Percentiles rank a stretch among this genome's conserved stretches.
Evolutionary conservation across 208 protist species (phyloP).

Genomic region (Jaenimonas drosophilae): DNA sequence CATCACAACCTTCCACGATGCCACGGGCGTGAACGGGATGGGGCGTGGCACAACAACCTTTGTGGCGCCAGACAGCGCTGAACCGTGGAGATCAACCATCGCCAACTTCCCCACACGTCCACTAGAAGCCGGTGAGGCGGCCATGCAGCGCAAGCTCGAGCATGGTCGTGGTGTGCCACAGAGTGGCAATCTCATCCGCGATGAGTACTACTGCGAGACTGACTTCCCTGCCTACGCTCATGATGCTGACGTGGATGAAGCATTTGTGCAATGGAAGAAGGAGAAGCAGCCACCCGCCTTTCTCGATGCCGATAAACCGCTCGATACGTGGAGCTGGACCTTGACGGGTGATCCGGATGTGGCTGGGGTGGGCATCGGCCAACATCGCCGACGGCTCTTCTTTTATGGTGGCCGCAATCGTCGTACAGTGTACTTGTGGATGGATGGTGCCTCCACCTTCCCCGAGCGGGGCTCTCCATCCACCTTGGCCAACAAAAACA

Average conservation of each 20-base stretch:
- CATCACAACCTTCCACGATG: conserved; percentile 1
- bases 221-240: not conserved
- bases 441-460: too few species aligned
- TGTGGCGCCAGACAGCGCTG: not conserved
- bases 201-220: not conserved
- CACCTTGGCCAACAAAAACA: not conserved
- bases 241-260: not conserved
- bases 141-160: too few species aligned
- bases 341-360: not conserved
- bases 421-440: not conserved
- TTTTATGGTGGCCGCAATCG: not conserved
- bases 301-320: not conserved
- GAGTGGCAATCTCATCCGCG: not conserved
- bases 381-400: not conserved
- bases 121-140: not conserved
- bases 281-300: too few species aligned
- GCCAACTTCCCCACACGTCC: not conserved
- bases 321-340: not conserved
- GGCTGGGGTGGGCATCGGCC: too few species aligned
- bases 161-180: not conserved
- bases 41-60: not conserved
- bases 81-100: too few species aligned
- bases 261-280: too few species aligned
- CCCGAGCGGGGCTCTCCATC: not conserved
- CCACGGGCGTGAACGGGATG: not conserved